A percentile compares a stretch with the other conserved stretches of the same genome.
phyloP scores from a whole-genome alignment of 2,329 filamentous ascomycete species.

The Pseudocercospora fuligena region DNA sequence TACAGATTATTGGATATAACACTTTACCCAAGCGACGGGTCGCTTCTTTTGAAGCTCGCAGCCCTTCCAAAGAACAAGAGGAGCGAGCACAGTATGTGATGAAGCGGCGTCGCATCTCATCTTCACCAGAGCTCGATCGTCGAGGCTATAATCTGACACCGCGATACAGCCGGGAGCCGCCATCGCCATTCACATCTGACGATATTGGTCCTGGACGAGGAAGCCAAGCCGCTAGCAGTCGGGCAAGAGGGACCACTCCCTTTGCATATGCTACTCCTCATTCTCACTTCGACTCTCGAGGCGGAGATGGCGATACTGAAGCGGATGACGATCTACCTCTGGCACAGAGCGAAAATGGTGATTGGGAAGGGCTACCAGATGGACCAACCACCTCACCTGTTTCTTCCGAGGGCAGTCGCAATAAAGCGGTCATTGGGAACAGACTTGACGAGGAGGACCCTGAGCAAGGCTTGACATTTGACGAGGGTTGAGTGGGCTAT shows the following conservation, averaged over 20 bases:
- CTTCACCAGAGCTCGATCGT: constrained; percentile 56
- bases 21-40: constrained; percentile 38
- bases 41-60: constrained; percentile 37
- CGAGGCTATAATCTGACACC: constrained; percentile 47
- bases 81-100: constrained; percentile 27
- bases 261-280: constrained; percentile 78
- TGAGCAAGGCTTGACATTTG: constrained; percentile 29
- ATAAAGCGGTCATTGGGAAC: constrained; percentile 29
- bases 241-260: constrained; percentile 56
- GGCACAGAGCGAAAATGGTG: constrained; percentile 21
- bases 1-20: constrained; percentile 21
- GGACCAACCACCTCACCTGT: constrained; percentile 23
- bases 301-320: constrained; percentile 39
- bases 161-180: constrained; percentile 50
- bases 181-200: constrained; percentile 48
- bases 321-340: constrained; percentile 21
- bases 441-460: constrained; percentile 23
- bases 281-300: constrained; percentile 53
- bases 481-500: constrained; percentile 26
- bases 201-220: constrained; percentile 29
- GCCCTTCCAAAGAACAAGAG: constrained; percentile 36
- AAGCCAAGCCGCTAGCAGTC: constrained; percentile 47
- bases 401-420: constrained; percentile 11
- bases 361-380: constrained; percentile 45
- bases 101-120: constrained; percentile 59